Conservation (phyloP, 2,329 filamentous ascomycete species). For the Beauveria asiatica region DNA sequence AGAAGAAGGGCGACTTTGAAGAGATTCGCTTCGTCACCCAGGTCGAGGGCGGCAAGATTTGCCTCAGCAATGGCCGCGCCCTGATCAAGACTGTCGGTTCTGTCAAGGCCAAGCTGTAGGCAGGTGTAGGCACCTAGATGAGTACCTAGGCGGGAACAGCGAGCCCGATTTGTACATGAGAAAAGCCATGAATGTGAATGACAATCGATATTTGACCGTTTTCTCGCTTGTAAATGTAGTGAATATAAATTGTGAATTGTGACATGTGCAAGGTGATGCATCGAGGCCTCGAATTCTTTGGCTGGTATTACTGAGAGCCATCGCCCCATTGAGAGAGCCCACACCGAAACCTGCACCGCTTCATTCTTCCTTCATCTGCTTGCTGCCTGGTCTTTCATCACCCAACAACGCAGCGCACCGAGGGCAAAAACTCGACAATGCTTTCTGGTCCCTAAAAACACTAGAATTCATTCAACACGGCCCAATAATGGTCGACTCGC, state of each 20-base stretch:
- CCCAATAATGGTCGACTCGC: conserved; percentile 28
- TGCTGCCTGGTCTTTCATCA: conserved; percentile 12
- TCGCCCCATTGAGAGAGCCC: background rate
- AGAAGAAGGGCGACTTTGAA: conserved; percentile 58
- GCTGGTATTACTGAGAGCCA: background rate
- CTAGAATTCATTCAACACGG: background rate
- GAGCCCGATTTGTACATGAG: background rate
- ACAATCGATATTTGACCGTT: background rate
- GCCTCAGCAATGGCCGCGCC: conserved; percentile 78
- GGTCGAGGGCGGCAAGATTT: conserved; percentile 74
- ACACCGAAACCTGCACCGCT: background rate
- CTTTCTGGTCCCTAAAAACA: background rate
- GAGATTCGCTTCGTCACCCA: conserved; percentile 74
- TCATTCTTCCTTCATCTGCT: conserved; percentile 14
- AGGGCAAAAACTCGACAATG: background rate
- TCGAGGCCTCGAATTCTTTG: background rate
- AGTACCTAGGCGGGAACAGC: background rate
- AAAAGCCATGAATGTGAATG: background rate
- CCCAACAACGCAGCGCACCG: background rate
- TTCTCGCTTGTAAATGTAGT: background rate
- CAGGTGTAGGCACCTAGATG: background rate
- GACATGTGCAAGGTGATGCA: background rate
- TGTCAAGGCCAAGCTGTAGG: conserved; percentile 55
- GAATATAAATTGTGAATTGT: background rate
- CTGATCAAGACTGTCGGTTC: conserved; percentile 57